Evolutionary conservation across 306 rosid species (phyloP).

Genomic region (Lathyrus oleraceus): DNA sequence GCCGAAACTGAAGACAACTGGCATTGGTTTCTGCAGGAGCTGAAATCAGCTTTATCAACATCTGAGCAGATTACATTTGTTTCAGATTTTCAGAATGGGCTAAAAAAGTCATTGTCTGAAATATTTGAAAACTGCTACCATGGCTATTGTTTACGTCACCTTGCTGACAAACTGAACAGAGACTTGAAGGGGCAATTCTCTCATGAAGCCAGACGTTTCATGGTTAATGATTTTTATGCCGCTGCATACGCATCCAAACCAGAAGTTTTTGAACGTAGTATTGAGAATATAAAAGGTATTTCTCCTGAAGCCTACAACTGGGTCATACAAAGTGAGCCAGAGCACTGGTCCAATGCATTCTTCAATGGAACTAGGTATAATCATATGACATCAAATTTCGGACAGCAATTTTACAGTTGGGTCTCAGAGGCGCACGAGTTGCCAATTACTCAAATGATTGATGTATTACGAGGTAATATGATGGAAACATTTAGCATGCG

Average conservation of each 20-base stretch:
- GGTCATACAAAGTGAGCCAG: constrained; percentile 84
- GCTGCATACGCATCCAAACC: constrained; percentile 80
- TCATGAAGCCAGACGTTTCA: constrained; percentile 94
- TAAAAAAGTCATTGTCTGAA: constrained; percentile 65
- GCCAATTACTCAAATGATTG: constrained; percentile 96
- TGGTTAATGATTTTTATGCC: constrained; percentile 82
- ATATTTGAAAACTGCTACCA: constrained; percentile 76
- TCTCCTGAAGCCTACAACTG: constrained; percentile 88
- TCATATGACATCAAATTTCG: constrained; percentile 72
- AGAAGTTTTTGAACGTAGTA: constrained; percentile 66
- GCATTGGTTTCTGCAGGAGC: constrained; percentile 84
- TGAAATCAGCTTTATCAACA: constrained; percentile 59
- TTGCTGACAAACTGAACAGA: constrained; percentile 82
- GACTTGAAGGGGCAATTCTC: constrained; percentile 96
- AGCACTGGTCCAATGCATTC: constrained; percentile 91
- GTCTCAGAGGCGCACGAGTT: constrained; percentile 90
- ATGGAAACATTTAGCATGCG: constrained; percentile 76
- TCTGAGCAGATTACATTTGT: constrained; percentile 77
- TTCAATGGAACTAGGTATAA: constrained; percentile 82
- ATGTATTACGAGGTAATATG: constrained; percentile 76
- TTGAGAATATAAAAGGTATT: constrained; percentile 79
- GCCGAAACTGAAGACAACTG: constrained; percentile 84
- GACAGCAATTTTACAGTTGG: constrained; percentile 87
- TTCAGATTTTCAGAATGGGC: constrained; percentile 77
- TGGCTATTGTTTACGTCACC: constrained; percentile 82